Evolutionary conservation across 1,284 basidiomycete species (phyloP), one percentile per base, ranked within the genome.

Genomic region (Trichosporon sp.): DNA sequence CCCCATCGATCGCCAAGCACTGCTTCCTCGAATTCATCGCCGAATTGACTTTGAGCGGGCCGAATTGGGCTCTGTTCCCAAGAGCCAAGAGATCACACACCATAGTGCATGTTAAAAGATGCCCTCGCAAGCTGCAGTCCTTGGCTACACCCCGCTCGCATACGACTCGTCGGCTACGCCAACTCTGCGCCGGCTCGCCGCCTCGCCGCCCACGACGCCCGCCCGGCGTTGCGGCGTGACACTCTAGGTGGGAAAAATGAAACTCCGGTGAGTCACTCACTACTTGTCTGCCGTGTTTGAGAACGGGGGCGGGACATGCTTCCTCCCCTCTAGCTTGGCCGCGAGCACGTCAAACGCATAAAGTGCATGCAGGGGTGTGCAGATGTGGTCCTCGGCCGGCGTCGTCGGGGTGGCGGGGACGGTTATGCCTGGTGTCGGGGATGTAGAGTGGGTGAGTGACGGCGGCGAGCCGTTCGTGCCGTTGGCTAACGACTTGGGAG

Each of bases 311-410:
- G 52, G 2, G 9, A 66, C 40, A 7, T 69, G 63, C 19, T 66
- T 56, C 37, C 64, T 44, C 59, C 60, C 31, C 19, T 71, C 56
- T 49, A 83, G 74, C 23, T 81, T 73, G 3, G 80, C 73, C 1
- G 76, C 66, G 56, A 85, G 78, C 27, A 81, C 80, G 59, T 81
- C 79, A 66, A 85, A 84, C 73, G 83, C 84, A 72, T 81, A 83
- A 69, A 74, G 75, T 25, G 80, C 81, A 70, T 85, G 83, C 37
- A 78, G 78, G 0, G 62, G 36, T 31, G 71, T 75, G 65, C 76
- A 78, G 19, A 68, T 65, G 13, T 59, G 58, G n/a, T 54, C 58
- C 56, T 62, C 61, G 32, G 58, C 59, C 27, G 69, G 63, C 11
- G 63, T 64, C n/a, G 58, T 57, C 27, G 69, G 63, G 7, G 63